Evolutionary conservation across 2,329 filamentous ascomycete genomes (phyloP).

Genomic region (Sporothrix brunneoviolacea): DNA sequence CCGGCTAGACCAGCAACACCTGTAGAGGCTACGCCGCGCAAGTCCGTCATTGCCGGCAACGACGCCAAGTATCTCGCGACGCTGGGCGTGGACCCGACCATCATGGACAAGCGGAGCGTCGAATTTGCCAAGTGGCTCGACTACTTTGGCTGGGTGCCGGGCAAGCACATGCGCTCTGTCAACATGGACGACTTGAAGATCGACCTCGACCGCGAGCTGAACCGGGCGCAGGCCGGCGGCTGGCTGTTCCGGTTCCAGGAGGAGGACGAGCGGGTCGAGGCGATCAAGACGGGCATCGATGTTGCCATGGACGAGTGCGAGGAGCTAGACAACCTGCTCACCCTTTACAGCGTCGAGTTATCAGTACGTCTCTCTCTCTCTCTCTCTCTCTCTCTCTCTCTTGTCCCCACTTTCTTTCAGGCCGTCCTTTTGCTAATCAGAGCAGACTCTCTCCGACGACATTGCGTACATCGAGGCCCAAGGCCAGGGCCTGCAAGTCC

Average conservation of each 20-base stretch:
- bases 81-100: slow-evolving; percentile 66
- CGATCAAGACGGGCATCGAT: slow-evolving; percentile 80
- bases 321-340: slow-evolving; percentile 88
- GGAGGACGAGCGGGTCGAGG: slow-evolving; percentile 82
- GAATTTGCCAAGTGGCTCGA: slow-evolving; percentile 79
- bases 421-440: slow-evolving; percentile 18
- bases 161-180: slow-evolving; percentile 65
- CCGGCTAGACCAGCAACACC: slow-evolving; percentile 22
- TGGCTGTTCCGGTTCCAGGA: slow-evolving; percentile 81
- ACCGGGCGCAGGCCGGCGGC: slow-evolving; percentile 83
- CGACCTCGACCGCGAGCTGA: slow-evolving; percentile 80
- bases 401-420: neutral
- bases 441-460: slow-evolving; percentile 86
- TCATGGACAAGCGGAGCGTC: slow-evolving; percentile 69
- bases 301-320: slow-evolving; percentile 91
- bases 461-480: slow-evolving; percentile 97
- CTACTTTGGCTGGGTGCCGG: slow-evolving; percentile 81
- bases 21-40: slow-evolving; percentile 45
- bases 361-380: slow-evolving; percentile 52
- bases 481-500: slow-evolving; percentile 91
- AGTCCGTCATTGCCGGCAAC: slow-evolving; percentile 61
- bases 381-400: neutral
- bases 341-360: slow-evolving; percentile 88
- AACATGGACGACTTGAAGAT: slow-evolving; percentile 74
- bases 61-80: slow-evolving; percentile 71